Evolutionary conservation across 2,329 filamentous ascomycete genomes (phyloP).

Genomic region (Aspergillus japonicus): DNA sequence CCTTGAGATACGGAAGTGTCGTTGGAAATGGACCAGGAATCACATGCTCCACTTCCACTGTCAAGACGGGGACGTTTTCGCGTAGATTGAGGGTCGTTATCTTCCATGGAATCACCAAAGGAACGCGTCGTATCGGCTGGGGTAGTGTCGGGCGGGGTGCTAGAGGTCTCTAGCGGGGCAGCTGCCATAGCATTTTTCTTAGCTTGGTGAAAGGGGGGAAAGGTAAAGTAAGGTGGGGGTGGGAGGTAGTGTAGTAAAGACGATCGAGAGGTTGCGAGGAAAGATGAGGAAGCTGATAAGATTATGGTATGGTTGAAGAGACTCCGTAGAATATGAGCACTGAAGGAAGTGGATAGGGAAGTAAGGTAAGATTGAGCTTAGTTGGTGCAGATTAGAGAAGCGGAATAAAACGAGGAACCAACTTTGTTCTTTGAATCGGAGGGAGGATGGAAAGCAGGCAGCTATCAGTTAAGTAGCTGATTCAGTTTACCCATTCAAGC

Average conservation of each 20-base stretch:
- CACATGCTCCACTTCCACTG: conserved; percentile 40
- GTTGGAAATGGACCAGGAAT: conserved; percentile 34
- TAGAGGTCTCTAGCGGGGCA: conserved; percentile 48
- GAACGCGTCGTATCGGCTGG: conserved; percentile 31
- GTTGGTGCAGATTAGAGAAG: not conserved
- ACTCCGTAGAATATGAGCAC: not conserved
- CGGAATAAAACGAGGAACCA: not conserved
- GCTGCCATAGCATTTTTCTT: conserved; percentile 46
- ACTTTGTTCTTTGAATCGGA: not conserved
- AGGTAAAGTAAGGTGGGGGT: not conserved
- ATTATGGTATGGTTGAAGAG: not conserved
- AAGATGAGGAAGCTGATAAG: conserved; percentile 1
- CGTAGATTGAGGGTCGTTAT: conserved; percentile 37
- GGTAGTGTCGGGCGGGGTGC: conserved; percentile 39
- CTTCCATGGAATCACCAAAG: conserved; percentile 42
- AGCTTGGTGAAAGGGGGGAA: conserved; percentile 4
- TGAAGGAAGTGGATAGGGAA: not conserved
- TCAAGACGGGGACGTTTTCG: conserved; percentile 51
- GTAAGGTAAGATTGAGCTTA: not conserved
- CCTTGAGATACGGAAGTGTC: conserved; percentile 20
- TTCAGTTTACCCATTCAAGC: not conserved
- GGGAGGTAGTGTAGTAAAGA: conserved; percentile 1
- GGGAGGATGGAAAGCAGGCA: not conserved
- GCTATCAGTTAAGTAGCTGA: not conserved
- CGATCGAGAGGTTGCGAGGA: not conserved